Evolutionary conservation across 805 yeast genomes (phyloP), one percentile per base, ranked within the genome.

Genomic region (Ogataea polymorpha): DNA sequence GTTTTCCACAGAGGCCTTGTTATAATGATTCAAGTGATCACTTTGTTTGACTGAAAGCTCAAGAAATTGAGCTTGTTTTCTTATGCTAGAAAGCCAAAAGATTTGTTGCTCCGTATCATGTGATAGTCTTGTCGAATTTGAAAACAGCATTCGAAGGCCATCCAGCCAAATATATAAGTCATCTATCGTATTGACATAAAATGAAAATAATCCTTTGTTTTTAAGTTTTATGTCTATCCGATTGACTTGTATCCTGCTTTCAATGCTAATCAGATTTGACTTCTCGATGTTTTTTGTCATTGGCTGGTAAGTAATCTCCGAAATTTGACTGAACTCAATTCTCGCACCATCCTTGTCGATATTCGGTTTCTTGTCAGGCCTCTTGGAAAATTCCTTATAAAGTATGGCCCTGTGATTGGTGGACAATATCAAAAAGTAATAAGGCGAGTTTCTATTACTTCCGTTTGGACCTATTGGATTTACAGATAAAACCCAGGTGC

Each of bases 401-500:
- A 80, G 69, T 12, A 86, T 56, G 30, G 72, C 67, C 50, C 73
- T 73, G 54, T 83, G 74, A 56, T 83, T 81, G 10, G 90, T 85
- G 2, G 90, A 80, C 31, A 86, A 62, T 8, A 78, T 66, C 35
- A 82, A 69, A 55, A 75, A 85, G 56, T 71, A 79, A 34, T 45
- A 51, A 9, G 68, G 67, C 25, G 54, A 46, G 25, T 50, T 54
- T 26, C 49, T 44, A 23, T 46, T 40, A 5, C 35, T 30, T 34
- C 42, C 42, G 9, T 43, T 23, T 3, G 46, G 29, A 10, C 50
- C 58, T 36, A 50, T 45, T 18, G 84, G 88, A 38, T 72, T 66
- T 26, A 80, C 82, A 1, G 81, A 72, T 55, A 70, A 82, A 11
- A 84, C 90, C 95, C 95, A 87, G 2, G 85, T 74, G 1, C 96